Conservation (phyloP, 208 protist species). For the Trypanosoma conorhini region DNA sequence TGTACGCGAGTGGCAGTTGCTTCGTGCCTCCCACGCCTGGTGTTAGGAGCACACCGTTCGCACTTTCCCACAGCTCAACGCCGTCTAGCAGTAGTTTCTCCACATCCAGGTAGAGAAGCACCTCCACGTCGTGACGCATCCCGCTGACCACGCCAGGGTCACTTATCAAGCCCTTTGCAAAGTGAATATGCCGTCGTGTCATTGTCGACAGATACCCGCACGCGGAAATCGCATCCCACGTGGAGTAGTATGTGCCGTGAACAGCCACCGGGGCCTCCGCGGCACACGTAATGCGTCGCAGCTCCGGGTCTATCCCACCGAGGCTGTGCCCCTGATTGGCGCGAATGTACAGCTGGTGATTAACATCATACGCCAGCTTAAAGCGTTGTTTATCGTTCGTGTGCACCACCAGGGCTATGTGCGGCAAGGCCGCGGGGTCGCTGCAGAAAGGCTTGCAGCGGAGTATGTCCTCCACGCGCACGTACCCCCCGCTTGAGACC, state of each 20-base stretch:
- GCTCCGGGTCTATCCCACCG: conserved; percentile 46
- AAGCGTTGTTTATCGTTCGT: conserved; percentile 83
- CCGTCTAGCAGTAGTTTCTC: conserved; percentile 53
- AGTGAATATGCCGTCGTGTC: conserved; percentile 90
- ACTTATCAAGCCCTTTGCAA: conserved; percentile 65
- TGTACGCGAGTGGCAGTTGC: conserved; percentile 70
- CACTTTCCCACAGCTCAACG: conserved; percentile 66
- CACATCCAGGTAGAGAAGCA: conserved; percentile 84
- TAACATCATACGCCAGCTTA: conserved; percentile 46
- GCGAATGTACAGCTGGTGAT: conserved; percentile 55
- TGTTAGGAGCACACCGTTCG: conserved; percentile 89
- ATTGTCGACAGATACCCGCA: conserved; percentile 85
- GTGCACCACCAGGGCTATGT: conserved; percentile 51
- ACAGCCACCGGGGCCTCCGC: conserved; percentile 48
- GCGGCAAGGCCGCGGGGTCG: conserved; percentile 32
- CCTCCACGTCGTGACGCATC: conserved; percentile 64
- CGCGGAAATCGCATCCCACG: conserved; percentile 53
- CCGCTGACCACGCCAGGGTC: conserved; percentile 74
- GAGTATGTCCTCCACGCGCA: conserved; percentile 50
- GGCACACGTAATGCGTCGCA: conserved; percentile 42
- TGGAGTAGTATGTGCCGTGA: conserved; percentile 80
- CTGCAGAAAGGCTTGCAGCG: conserved; percentile 19
- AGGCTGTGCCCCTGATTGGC: conserved; percentile 89
- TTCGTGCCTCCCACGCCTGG: conserved; percentile 61
- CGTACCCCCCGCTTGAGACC: conserved; percentile 69